Conservation (phyloP, 495 filamentous ascomycete genomes). For the Penicillium roqueforti region DNA sequence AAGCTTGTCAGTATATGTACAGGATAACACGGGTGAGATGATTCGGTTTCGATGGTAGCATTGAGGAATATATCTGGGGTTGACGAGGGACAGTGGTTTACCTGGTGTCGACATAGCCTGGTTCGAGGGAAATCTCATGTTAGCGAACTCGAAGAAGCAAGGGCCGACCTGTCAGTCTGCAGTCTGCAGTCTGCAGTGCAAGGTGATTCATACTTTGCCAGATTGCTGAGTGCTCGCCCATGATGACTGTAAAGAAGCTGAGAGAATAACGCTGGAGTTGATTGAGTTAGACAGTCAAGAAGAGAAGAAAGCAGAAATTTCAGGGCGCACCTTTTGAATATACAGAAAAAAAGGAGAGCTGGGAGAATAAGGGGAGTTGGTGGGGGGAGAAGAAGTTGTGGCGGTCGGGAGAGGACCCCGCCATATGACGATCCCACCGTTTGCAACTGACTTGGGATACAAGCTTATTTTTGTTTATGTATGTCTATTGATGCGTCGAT, state of each 20-base stretch:
- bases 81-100: slow-evolving; percentile 30
- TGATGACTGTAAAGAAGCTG: slow-evolving; percentile 24
- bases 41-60: slow-evolving; percentile 9
- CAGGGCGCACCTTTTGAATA: slow-evolving; percentile 4
- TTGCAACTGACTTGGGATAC: neutral
- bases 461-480: neutral
- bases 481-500: neutral
- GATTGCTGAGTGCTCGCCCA: slow-evolving; percentile 41
- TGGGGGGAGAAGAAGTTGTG: slow-evolving; percentile 26
- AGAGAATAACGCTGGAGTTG: slow-evolving; percentile 25
- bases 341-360: slow-evolving; percentile 15
- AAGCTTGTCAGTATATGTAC: slow-evolving; percentile 13
- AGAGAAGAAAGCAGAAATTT: slow-evolving; percentile 5
- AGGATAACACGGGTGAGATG: neutral
- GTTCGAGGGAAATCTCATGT: slow-evolving; percentile 7
- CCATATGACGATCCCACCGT: slow-evolving; percentile 16
- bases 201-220: slow-evolving; percentile 53
- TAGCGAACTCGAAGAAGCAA: slow-evolving; percentile 18
- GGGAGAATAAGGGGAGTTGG: slow-evolving; percentile 25
- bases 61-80: slow-evolving; percentile 9
- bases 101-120: slow-evolving; percentile 68
- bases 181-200: neutral
- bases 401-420: slow-evolving; percentile 29
- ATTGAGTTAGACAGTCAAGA: slow-evolving; percentile 15
- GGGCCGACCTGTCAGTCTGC: slow-evolving; percentile 1